These are phyloP conservation scores for Monilinia laxa DNA, from an alignment of 2,329 filamentous ascomycete genomes.

Conservation along the genomic window DNA sequence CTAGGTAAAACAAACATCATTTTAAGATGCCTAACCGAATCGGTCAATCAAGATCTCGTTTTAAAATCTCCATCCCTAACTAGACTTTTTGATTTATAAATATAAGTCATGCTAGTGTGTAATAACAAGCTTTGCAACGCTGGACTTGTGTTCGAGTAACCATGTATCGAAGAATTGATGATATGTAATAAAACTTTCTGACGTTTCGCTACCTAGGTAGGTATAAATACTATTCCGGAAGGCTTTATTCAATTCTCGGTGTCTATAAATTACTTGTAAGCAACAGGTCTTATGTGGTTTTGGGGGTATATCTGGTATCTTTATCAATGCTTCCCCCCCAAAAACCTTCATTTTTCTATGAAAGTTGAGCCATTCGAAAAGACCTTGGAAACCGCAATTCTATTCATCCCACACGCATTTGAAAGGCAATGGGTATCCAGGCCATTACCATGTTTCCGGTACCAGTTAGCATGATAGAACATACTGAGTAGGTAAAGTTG, in stretches of 20 bases:
- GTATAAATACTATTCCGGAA: no score
- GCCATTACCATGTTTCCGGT: background rate
- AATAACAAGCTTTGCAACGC: background rate
- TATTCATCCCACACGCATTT: background rate
- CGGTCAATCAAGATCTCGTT: background rate
- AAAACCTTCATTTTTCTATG: no score
- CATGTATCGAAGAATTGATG: no score
- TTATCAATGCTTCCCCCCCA: no score
- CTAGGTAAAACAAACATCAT: background rate
- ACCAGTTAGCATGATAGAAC: background rate
- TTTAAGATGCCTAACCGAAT: background rate
- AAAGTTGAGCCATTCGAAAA: no score
- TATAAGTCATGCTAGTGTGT: background rate
- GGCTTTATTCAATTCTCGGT: no score
- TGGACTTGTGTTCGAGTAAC: no score
- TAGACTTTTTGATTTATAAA: background rate
- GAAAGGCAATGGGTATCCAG: background rate
- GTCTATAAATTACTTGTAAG: no score
- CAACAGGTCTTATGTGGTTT: no score
- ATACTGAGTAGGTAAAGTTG: background rate
- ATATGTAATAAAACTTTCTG: no score
- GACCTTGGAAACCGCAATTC: background rate
- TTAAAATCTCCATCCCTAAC: background rate
- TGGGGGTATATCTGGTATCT: no score
- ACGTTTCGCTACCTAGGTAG: no score